Evolutionary conservation across 2,329 filamentous ascomycete species (phyloP), one percentile per base, ranked within the genome.

Genomic region (Allantophomopsis cytisporea): DNA sequence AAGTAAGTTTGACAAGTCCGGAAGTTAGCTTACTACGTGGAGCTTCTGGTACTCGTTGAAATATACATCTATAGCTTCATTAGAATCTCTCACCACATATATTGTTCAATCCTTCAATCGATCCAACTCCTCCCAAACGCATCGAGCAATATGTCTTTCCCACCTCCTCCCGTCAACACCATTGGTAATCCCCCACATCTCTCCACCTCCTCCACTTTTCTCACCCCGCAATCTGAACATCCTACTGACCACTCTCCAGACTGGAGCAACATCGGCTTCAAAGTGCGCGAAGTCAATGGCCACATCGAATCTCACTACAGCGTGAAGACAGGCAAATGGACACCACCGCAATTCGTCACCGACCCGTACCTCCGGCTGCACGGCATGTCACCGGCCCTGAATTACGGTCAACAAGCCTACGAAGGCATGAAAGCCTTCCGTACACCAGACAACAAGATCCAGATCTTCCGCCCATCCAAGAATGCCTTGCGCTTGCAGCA

Each of bases 361-460:
- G 84, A 89, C 52, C 89, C 89, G 6, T 88, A 73, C 66, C 75
- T 96, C 51, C 79, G 80, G 48, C 78, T 96, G 56, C 89, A 96
- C 62, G 91, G 89, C 60, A 91, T 98, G 84, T 80, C 88, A 0
- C 88, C 91, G 0, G 89, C 78, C 34, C 75, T 96, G 48, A 98
- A 98, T 71, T 98, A 98, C 60, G 87, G 89, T 42, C 87, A 94
- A 58, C 91, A 96, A 65, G 89, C 86, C 53, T 98, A 94, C 68
- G 91, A 98, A 60, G 91, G 91, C n/a, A 77, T 96, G 58, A 96
- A 96, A 63, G 88, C 89, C 40, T 95, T 95, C 72, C 86, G 89
- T 46, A 68, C 71, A 2, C 83, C 86, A 14, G 75, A 82, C 58
- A 57, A 68, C 43, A 62, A 64, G 43, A 88, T 96, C 63, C 76